These are phyloP conservation scores for Pichia heedii DNA, from an alignment of 805 yeast genomes.

Conservation along the genomic window DNA sequence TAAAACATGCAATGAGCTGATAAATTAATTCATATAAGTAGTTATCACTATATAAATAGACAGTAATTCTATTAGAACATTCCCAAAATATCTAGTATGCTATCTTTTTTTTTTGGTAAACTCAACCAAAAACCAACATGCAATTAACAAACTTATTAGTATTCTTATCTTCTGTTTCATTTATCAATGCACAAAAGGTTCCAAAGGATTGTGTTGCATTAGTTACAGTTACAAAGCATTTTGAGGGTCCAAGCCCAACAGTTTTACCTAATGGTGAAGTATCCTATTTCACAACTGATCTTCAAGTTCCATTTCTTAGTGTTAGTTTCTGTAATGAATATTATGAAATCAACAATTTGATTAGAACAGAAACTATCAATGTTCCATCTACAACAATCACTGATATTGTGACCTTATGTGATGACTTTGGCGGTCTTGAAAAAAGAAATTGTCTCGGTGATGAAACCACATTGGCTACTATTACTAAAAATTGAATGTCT, in stretches of 20 bases:
- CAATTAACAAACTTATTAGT: background rate
- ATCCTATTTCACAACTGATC: background rate
- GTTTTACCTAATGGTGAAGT: background rate
- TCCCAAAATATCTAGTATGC: no score
- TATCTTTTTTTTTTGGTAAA: background rate
- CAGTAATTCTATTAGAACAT: no score
- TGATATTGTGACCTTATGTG: background rate
- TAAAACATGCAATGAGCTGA: background rate
- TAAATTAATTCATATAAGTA: no score
- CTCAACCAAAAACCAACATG: background rate
- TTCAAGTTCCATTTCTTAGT: background rate
- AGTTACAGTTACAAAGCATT: background rate
- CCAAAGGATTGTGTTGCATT: background rate
- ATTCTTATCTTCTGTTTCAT: background rate
- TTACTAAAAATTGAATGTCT: background rate
- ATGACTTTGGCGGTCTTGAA: background rate
- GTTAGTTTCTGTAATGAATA: background rate
- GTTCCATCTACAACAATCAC: background rate
- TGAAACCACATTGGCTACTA: background rate
- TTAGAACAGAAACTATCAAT: background rate
- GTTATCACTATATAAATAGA: no score
- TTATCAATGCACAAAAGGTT: background rate
- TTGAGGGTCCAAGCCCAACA: background rate
- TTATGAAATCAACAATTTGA: background rate
- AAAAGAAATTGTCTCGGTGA: background rate